Conservation (phyloP, 805 yeast species). For the Wickerhamiella azymoides region DNA sequence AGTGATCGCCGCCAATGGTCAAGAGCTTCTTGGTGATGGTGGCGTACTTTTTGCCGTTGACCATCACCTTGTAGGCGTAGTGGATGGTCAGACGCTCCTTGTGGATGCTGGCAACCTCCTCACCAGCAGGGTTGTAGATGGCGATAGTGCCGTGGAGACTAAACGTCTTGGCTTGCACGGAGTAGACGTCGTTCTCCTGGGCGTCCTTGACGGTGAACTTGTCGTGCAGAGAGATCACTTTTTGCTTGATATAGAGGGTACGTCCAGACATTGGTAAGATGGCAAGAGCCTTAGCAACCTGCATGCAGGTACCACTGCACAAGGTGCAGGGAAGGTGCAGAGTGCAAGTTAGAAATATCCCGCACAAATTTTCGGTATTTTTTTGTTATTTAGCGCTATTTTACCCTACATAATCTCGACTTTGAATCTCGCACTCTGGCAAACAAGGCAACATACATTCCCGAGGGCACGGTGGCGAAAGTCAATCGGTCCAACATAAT, state of each 20-base stretch:
- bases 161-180: constrained; percentile 5
- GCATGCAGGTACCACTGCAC: no score
- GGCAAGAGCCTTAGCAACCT: neutral
- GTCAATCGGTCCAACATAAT: no score
- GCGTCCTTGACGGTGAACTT: constrained; percentile 8
- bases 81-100: constrained; percentile 4
- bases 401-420: no score
- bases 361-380: no score
- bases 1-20: constrained; percentile 6
- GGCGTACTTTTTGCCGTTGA: constrained; percentile 5
- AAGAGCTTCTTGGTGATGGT: constrained; percentile 4
- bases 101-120: constrained; percentile 2
- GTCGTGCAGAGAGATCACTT: constrained; percentile 1
- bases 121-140: neutral
- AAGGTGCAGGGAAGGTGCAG: no score
- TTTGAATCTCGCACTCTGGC: no score
- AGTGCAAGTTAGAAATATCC: no score
- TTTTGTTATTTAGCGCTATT: no score
- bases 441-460: no score
- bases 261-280: neutral
- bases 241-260: constrained; percentile 6
- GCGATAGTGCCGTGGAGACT: constrained; percentile 3
- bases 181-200: constrained; percentile 1
- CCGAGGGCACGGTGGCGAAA: no score
- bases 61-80: neutral